Evolutionary conservation across 2,329 filamentous ascomycete genomes (phyloP).

Genomic region (Colletotrichum tabaci): DNA sequence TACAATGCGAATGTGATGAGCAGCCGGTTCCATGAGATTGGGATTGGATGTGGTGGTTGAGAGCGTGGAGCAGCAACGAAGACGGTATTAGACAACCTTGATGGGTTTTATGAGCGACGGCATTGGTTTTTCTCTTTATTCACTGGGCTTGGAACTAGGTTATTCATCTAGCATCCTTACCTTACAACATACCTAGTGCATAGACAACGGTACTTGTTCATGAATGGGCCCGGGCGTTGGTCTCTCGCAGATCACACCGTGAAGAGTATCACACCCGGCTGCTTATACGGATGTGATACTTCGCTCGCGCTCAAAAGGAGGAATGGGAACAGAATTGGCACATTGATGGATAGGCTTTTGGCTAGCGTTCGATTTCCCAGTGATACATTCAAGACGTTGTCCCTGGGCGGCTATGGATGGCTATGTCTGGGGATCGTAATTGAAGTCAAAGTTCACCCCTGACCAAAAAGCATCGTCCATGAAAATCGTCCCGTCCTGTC

Average conservation of each 20-base stretch:
- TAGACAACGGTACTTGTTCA: too few species aligned
- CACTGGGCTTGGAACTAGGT: neutral
- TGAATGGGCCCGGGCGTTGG: too few species aligned
- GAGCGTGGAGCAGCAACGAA: neutral
- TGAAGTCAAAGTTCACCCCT: conserved; percentile 23
- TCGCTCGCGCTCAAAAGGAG: too few species aligned
- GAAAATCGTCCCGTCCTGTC: neutral
- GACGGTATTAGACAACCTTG: neutral
- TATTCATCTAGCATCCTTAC: too few species aligned
- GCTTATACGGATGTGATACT: too few species aligned
- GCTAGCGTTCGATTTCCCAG: too few species aligned
- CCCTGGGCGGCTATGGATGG: too few species aligned
- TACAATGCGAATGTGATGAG: too few species aligned
- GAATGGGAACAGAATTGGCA: too few species aligned
- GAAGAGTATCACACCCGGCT: too few species aligned
- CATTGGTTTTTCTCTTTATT: neutral
- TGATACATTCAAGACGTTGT: too few species aligned
- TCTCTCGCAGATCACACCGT: too few species aligned
- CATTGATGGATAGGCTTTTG: neutral
- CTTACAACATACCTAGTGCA: neutral
- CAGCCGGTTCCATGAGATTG: neutral
- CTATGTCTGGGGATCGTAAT: conserved; percentile 16
- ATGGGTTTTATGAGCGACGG: neutral
- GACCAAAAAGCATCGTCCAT: conserved; percentile 38
- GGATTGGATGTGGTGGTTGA: neutral